Percentiles rank a stretch among this genome's conserved stretches.
These are phyloP conservation scores for Eucalyptus decipiens DNA, from an alignment of 345 rosid genomes.

Conservation along the genomic window DNA sequence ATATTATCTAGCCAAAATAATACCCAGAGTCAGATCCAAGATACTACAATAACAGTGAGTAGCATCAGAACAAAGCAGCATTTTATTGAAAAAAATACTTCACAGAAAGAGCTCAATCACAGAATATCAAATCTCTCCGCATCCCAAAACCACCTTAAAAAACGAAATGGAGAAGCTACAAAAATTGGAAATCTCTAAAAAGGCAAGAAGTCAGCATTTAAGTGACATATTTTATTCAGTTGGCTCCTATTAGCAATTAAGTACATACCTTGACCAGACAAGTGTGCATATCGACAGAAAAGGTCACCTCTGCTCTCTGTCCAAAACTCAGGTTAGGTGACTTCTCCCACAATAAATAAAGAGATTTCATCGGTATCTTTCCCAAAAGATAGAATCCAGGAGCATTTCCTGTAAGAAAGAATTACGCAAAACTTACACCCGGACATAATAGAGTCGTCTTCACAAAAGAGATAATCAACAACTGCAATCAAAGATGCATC, in stretches of 20 bases:
- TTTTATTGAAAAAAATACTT: background rate
- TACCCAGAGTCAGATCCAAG: background rate
- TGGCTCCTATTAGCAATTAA: background rate
- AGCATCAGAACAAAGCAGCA: background rate
- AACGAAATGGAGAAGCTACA: background rate
- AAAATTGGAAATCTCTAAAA: background rate
- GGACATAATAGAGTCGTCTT: background rate
- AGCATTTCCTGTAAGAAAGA: conserved; percentile 40
- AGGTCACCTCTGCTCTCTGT: conserved; percentile 60
- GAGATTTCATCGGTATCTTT: conserved; percentile 62
- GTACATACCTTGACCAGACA: conserved; percentile 76
- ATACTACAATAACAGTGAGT: background rate
- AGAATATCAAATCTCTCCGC: background rate
- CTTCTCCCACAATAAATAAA: conserved; percentile 60
- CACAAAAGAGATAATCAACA: background rate
- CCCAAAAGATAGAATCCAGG: conserved; percentile 85
- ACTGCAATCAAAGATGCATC: background rate
- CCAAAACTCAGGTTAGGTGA: conserved; percentile 80
- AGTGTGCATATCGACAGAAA: conserved; percentile 59
- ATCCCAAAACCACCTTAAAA: background rate
- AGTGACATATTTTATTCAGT: background rate
- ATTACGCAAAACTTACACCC: background rate
- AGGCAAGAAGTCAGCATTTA: background rate
- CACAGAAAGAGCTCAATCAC: background rate
- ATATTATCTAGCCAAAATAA: background rate